Evolutionary conservation across 2,329 filamentous ascomycete genomes (phyloP).

Genomic region (Epichloe elymi): DNA sequence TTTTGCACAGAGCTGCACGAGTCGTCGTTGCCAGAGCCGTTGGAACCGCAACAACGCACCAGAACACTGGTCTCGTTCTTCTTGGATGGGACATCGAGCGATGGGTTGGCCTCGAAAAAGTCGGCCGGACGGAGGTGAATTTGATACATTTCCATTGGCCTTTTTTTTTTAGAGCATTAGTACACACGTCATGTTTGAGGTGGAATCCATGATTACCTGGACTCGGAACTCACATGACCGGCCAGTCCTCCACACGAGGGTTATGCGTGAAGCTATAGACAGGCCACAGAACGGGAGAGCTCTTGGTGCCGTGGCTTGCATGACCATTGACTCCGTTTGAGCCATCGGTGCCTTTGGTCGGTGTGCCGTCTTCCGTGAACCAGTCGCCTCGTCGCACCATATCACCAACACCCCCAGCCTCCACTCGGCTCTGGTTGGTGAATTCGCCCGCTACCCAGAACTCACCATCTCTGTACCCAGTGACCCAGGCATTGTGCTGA

Average conservation of each 20-base stretch:
- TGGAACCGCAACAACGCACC: constrained; percentile 20
- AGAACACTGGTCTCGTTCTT: constrained; percentile 28
- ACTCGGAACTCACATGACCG: constrained; percentile 31
- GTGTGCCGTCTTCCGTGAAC: constrained; percentile 23
- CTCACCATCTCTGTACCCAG: constrained; percentile 35
- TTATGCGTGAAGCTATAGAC: constrained; percentile 37
- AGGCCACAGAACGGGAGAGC: constrained; percentile 30
- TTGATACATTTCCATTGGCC: constrained; percentile 34
- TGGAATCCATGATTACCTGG: no score
- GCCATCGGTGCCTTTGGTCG: constrained; percentile 5
- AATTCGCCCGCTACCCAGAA: constrained; percentile 37
- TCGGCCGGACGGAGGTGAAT: constrained; percentile 28
- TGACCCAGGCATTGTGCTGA: constrained; percentile 35
- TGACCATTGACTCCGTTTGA: constrained; percentile 1
- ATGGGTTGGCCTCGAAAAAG: constrained; percentile 34
- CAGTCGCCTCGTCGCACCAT: constrained; percentile 34
- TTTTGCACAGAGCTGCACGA: constrained; percentile 15
- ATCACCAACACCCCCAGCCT: constrained; percentile 29
- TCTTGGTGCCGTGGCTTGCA: constrained; percentile 9
- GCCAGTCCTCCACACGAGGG: constrained; percentile 35
- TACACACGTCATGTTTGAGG: not conserved
- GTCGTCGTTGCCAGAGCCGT: constrained; percentile 1
- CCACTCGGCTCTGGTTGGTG: constrained; percentile 34
- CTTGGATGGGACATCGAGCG: constrained; percentile 28
- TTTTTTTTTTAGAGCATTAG: constrained; percentile 13